Evolutionary conservation across 2,329 filamentous ascomycete genomes (phyloP), one percentile per base, ranked within the genome.

Genomic region (Cladosporium sp.): DNA sequence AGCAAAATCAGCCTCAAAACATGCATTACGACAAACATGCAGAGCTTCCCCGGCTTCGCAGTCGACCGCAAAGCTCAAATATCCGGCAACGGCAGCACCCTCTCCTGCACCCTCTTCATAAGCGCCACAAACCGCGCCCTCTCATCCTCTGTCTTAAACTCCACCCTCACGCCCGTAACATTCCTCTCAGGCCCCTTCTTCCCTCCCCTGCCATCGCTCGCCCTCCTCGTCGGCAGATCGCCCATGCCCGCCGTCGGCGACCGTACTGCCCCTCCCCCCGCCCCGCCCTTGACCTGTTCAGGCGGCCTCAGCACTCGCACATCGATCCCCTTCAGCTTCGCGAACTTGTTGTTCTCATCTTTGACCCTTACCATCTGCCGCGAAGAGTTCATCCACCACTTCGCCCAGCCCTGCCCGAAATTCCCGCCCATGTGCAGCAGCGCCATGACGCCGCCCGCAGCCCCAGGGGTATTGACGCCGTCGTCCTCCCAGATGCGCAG

Each of bases 401-500:
- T 65, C 4, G 75, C 64, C 55, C 74, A 74, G 0, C 73, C 72
- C 5, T 67, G 63, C 16, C 71, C 65, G 43, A 75, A 76, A 11
- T 70, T 69, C 0, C 72, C 70, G 2, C 64, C 68, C 43, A 73
- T 72, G 52, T 76, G 73, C 35, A 76, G 70, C 3, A 75, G 62
- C 0, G 69, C 72, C 32, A 76, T 63, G 14, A 76, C 66, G 16
- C 71, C 74, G 14, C 68, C 69, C 0, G 63, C 67, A 1, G 68
- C 69, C 9, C 63, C 63, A 3, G 62, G 58, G 2, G 59, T 64
- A 3, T 59, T 54, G 5, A 63, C 57, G 7, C 66, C 66, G 19
- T 71, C 67, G 43, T 76, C 73, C 55, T 74, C 68, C 73, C 74
- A 77, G 0, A 76, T 60, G 3, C 74, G 66, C 2, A 76, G 63